Base-by-base conservation (phyloP, 768 basidiomycete genomes). In the Pleurotus tuoliensis region DNA sequence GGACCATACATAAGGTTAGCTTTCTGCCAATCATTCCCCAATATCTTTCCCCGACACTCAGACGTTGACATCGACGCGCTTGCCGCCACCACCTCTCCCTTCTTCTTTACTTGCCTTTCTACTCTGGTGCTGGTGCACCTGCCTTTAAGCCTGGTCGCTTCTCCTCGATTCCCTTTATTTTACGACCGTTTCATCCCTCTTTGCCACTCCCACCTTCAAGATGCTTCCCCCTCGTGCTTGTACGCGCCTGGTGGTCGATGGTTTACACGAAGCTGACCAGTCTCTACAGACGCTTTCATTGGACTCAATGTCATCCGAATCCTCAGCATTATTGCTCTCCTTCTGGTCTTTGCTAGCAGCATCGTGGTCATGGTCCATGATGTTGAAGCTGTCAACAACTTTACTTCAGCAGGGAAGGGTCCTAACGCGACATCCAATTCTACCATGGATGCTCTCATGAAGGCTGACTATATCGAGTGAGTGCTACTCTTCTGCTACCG, bases 401-500 rank as follows among this genome's bases (percentile, higher is more conserved):
- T 88, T 67, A 64, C 69, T 34, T 68, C 73, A 12, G 76, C 68
- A 3, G 54, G 67, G 62, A 77, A 67, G 68, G 74, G 61, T 57
- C 77, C 72, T 63, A 48, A 18, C 45, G 71, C 56, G 61, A 64
- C 30, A 55, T 66, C 69, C 20, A 66, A 71, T 48, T 69, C 66
- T 12, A 70, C 60, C 24, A 68, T 76, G 64, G 70, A 71, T 43
- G 47, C 40, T 11, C 56, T 61, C 57, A 56, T 66, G 22, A 80
- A 92, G 59, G 88, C 87, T 62, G 88, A 92, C 60, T 95, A 94
- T 69, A 86, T 93, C 64, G 84, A 87, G 84, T 92, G 67, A 58
- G 83, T 69, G 47, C 13, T 30, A 9, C 12, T 11, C 9, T 13
- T 22, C 40, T 50, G 52, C 20, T 20, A 30, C 43, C 30, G 34